Percentiles rank a stretch among this genome's conserved stretches.
These are phyloP conservation scores for Aspergillus cavernicola DNA, from an alignment of 495 filamentous ascomycete genomes.

Conservation along the genomic window DNA sequence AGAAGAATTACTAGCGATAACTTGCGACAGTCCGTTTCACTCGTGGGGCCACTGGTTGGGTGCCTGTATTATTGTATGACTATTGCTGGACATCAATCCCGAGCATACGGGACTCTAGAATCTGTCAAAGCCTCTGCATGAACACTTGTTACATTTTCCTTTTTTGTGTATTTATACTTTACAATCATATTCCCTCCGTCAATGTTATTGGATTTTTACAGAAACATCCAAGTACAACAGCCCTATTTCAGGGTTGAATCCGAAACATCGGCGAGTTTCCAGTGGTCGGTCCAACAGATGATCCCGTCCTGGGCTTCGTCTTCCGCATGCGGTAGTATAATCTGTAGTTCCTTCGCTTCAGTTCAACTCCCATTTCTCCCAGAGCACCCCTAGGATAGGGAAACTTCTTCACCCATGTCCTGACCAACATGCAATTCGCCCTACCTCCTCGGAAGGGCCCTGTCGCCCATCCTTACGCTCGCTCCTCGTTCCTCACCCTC, in stretches of 20 bases:
- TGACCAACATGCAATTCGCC: slow-evolving; percentile 78
- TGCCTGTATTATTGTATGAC: slow-evolving; percentile 23
- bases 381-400: not conserved
- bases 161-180: slow-evolving; percentile 40
- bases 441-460: slow-evolving; percentile 79
- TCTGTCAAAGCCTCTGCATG: slow-evolving; percentile 9
- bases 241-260: slow-evolving; percentile 7
- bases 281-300: slow-evolving; percentile 20
- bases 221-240: not conserved
- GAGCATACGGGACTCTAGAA: slow-evolving; percentile 11
- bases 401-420: not conserved
- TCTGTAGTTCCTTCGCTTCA: not conserved
- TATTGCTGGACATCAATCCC: slow-evolving; percentile 15
- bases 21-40: slow-evolving; percentile 6
- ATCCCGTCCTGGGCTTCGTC: slow-evolving; percentile 14
- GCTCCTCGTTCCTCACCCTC: slow-evolving; percentile 55
- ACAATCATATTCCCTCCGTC: slow-evolving; percentile 7
- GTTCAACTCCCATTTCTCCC: not conserved
- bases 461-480: slow-evolving; percentile 58
- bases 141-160: slow-evolving; percentile 27
- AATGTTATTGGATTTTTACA: slow-evolving; percentile 23
- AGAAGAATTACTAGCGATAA: slow-evolving; percentile 23
- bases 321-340: slow-evolving; percentile 21
- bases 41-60: slow-evolving; percentile 23
- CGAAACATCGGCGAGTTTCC: not conserved